Evolutionary conservation across 2,329 filamentous ascomycete species (phyloP).

Genomic region (Xylariaceae sp.): DNA sequence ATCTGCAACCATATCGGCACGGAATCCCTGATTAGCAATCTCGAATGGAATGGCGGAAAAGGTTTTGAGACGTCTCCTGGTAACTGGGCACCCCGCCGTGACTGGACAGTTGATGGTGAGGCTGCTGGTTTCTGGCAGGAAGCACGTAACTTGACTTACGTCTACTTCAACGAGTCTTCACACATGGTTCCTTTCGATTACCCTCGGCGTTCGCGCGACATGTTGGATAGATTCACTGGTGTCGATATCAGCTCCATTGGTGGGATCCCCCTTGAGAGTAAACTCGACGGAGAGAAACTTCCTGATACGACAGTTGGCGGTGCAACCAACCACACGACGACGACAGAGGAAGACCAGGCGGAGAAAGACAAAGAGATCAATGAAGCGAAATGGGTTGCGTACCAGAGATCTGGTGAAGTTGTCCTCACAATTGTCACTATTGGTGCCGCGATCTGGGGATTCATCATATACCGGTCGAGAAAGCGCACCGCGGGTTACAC

Average conservation of each 20-base stretch:
- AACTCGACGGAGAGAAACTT: slow-evolving; percentile 81
- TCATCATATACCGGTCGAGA: slow-evolving; percentile 63
- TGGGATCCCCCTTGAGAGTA: slow-evolving; percentile 72
- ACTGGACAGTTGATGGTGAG: slow-evolving; percentile 92
- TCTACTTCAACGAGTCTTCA: slow-evolving; percentile 90
- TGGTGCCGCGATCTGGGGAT: slow-evolving; percentile 72
- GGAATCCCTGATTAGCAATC: slow-evolving; percentile 82
- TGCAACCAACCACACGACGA: slow-evolving; percentile 58
- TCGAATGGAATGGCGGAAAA: slow-evolving; percentile 87
- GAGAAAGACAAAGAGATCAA: slow-evolving; percentile 71
- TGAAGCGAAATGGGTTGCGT: slow-evolving; percentile 83
- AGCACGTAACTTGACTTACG: slow-evolving; percentile 91
- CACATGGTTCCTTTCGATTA: slow-evolving; percentile 99
- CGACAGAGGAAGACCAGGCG: slow-evolving; percentile 50
- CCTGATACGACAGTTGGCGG: slow-evolving; percentile 74
- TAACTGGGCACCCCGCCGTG: slow-evolving; percentile 84
- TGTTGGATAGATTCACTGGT: slow-evolving; percentile 94
- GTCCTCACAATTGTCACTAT: slow-evolving; percentile 79
- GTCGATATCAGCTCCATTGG: slow-evolving; percentile 90
- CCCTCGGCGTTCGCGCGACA: slow-evolving; percentile 81
- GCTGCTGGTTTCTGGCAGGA: slow-evolving; percentile 89
- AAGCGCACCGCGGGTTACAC: slow-evolving; percentile 55
- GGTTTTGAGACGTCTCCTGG: slow-evolving; percentile 87
- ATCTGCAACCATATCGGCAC: slow-evolving; percentile 98
- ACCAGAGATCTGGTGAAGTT: slow-evolving; percentile 82